Evolutionary conservation across 2,329 filamentous ascomycete genomes (phyloP), one percentile per base, ranked within the genome.

Genomic region (Fusarium graminum): DNA sequence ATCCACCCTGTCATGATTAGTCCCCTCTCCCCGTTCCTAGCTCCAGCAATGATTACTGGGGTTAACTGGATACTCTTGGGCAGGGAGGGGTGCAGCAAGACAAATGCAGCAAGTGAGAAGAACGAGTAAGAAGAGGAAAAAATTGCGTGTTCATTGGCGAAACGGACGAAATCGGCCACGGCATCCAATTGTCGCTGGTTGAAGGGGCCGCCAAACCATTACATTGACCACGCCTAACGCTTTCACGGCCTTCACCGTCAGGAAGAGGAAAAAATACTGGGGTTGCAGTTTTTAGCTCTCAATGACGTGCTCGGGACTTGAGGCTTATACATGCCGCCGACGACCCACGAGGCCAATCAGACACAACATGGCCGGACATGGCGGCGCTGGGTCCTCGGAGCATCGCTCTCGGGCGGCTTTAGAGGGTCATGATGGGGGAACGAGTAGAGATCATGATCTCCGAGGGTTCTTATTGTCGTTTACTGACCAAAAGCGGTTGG

Each of bases 241-340:
- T 34, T 28, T 63, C 46, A 57, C 59, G 59, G 61, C 59, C 64
- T 60, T 67, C 64, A 65, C 46, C 51, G 59, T 68, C 50, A 39
- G 25, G 65, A 51, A 65, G 51, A 64, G 55, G 39, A 70, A 70
- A 71, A 72, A 71, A 66, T 38, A 67, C 70, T 62, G 68, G 69
- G 67, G 67, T 61, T 72, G 60, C 61, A 42, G 54, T 68, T 72
- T 52, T 72, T 72, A 72, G 67, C 69, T 67, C 64, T 63, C 59
- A 65, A 76, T 76, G 74, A 76, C 74, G 74, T 76, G 74, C 74
- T 76, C 73, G 65, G 71, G 71, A 68, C 60, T 71, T 72, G 71
- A 74, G 70, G 73, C 66, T 73, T 73, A 73, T 73, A 70, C 67
- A 60, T 67, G 63, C 71, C 71, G 68, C 65, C 63, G 72, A 71